phyloP scores from a whole-genome alignment of 73 alveolate species.

The Symbiodinium pilosum region DNA sequence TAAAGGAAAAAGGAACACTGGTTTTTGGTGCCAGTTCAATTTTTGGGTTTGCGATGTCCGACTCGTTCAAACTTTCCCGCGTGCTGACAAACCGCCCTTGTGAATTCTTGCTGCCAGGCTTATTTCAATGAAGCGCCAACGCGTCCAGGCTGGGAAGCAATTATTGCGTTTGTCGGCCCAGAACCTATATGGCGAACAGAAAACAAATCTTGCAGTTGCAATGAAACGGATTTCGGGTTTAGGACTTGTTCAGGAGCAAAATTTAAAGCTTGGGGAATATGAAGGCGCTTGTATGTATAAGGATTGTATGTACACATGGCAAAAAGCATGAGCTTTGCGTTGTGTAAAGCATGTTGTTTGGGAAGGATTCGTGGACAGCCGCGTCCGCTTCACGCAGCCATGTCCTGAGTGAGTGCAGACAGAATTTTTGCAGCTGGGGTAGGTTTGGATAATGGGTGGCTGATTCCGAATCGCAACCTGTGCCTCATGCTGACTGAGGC shows the following conservation, averaged over 20 bases:
- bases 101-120: not conserved
- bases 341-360: too few relatives aligned
- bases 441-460: too few relatives aligned
- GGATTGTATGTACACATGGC: not conserved
- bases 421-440: not conserved
- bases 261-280: not conserved
- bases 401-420: not conserved
- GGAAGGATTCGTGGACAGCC: too few relatives aligned
- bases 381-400: too few relatives aligned
- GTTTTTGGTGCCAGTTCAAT: not conserved
- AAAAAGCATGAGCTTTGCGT: not conserved
- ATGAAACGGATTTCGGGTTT: too few relatives aligned
- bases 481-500: not conserved
- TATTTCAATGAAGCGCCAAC: slow-evolving; percentile 50
- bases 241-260: too few relatives aligned
- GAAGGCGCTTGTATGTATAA: not conserved
- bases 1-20: too few relatives aligned
- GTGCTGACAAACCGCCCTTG: not conserved
- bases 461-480: too few relatives aligned
- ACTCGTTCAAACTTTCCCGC: not conserved
- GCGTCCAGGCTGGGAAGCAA: not conserved
- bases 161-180: too few relatives aligned
- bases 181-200: too few relatives aligned
- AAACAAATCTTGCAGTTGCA: too few relatives aligned
- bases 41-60: too few relatives aligned